These are phyloP conservation scores for Diaporthe capsici DNA, from an alignment of 2,329 filamentous ascomycete species.

Conservation along the genomic window DNA sequence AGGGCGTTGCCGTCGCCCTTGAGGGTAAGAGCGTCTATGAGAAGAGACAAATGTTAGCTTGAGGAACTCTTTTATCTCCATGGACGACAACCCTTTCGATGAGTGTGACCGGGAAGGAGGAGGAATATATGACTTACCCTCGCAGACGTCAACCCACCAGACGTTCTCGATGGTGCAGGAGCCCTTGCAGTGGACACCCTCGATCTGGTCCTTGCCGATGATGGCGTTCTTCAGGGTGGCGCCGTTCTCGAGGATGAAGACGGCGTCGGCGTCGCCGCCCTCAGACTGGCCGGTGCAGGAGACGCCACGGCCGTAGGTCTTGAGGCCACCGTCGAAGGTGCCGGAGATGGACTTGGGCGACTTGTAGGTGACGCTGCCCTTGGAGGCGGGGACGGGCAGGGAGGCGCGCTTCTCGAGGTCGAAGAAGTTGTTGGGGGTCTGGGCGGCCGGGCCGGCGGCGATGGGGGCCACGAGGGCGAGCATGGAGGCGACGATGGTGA, in stretches of 20 bases:
- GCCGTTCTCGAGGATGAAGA: constrained; percentile 65
- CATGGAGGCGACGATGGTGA: constrained; percentile 17
- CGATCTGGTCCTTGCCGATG: constrained; percentile 63
- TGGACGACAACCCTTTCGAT: neutral
- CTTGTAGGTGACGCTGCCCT: constrained; percentile 28
- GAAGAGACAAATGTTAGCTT: neutral
- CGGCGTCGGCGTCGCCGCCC: constrained; percentile 54
- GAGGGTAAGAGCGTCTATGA: constrained; percentile 52
- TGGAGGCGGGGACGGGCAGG: neutral
- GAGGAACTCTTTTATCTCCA: too few relatives aligned
- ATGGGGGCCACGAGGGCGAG: constrained; percentile 27
- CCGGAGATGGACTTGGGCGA: constrained; percentile 3
- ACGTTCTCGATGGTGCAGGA: constrained; percentile 56
- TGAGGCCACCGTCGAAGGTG: constrained; percentile 53
- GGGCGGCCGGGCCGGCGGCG: constrained; percentile 29
- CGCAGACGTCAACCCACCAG: constrained; percentile 54
- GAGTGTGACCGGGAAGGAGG: neutral
- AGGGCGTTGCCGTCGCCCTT: constrained; percentile 52
- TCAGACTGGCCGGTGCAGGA: constrained; percentile 43
- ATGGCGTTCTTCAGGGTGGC: constrained; percentile 66
- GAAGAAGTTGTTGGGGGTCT: constrained; percentile 29
- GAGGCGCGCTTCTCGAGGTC: constrained; percentile 7
- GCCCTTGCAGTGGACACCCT: constrained; percentile 64
- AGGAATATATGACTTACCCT: constrained; percentile 42
- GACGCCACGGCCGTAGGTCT: constrained; percentile 42